Evolutionary conservation across 208 protist genomes (phyloP).

Genomic region (Angomonas deanei): DNA sequence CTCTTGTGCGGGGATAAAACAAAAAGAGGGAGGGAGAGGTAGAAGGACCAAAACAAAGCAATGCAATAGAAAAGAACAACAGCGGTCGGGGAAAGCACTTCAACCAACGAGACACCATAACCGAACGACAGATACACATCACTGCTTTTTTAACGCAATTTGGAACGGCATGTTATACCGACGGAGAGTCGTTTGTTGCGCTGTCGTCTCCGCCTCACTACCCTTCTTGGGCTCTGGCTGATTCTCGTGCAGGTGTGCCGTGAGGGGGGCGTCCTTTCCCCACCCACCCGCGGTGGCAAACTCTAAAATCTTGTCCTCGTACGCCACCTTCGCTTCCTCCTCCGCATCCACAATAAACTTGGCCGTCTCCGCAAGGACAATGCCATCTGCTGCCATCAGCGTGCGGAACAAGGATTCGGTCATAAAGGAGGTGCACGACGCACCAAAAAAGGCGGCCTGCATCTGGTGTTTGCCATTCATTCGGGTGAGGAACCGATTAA

Average conservation of each 20-base stretch:
- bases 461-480: conserved; percentile 33
- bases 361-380: conserved; percentile 83
- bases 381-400: conserved; percentile 40
- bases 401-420: conserved; percentile 31
- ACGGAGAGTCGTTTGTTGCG: conserved; percentile 31
- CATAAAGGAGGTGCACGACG: conserved; percentile 72
- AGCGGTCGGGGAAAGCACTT: neutral
- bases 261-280: conserved; percentile 27
- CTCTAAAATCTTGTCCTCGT: conserved; percentile 53
- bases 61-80: neutral
- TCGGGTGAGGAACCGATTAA: conserved; percentile 55
- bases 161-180: conserved; percentile 66
- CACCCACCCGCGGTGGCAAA: conserved; percentile 43
- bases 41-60: neutral
- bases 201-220: neutral
- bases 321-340: conserved; percentile 71
- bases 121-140: too few relatives aligned
- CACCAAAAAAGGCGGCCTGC: conserved; percentile 77
- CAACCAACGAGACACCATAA: too few relatives aligned
- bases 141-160: conserved; percentile 26
- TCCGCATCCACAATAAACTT: conserved; percentile 87
- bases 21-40: neutral
- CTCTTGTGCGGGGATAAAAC: neutral
- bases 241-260: conserved; percentile 36
- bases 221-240: conserved; percentile 28